phyloP scores from a whole-genome alignment of 2,329 filamentous ascomycete genomes.

The Neopestalotiopsis sp. region DNA sequence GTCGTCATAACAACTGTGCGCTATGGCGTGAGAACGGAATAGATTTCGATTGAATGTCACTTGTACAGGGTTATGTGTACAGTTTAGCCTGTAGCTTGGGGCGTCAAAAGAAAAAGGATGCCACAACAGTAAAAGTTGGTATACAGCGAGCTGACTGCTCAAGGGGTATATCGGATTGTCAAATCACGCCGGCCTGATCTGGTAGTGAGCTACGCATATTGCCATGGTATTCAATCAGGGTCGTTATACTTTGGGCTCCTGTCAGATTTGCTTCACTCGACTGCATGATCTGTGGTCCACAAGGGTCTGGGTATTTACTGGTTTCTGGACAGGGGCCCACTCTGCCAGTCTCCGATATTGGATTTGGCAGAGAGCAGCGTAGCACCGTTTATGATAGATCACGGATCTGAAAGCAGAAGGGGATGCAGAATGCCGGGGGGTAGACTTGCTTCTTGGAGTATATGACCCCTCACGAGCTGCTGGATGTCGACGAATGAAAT shows the following conservation, averaged over 20 bases:
- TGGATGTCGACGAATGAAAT: neutral
- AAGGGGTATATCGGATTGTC: neutral
- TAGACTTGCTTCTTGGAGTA: neutral
- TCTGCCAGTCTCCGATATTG: neutral
- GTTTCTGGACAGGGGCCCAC: neutral
- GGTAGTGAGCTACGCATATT: neutral
- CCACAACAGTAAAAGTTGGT: neutral
- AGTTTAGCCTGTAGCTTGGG: neutral
- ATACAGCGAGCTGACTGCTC: neutral
- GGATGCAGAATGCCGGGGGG: neutral
- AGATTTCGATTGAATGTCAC: neutral
- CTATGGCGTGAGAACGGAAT: neutral
- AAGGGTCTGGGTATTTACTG: neutral
- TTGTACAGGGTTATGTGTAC: neutral
- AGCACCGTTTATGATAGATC: neutral
- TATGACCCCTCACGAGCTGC: neutral
- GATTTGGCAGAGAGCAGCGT: neutral
- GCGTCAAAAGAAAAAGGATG: neutral
- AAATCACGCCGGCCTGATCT: neutral
- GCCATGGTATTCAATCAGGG: neutral
- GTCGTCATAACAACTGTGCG: neutral
- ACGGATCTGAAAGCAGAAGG: neutral
- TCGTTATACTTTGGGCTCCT: neutral
- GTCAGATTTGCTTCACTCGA: neutral
- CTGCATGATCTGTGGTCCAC: neutral